Conservation (phyloP, 371 early-diverging fungal genomes). For the Mortierella sp. region DNA sequence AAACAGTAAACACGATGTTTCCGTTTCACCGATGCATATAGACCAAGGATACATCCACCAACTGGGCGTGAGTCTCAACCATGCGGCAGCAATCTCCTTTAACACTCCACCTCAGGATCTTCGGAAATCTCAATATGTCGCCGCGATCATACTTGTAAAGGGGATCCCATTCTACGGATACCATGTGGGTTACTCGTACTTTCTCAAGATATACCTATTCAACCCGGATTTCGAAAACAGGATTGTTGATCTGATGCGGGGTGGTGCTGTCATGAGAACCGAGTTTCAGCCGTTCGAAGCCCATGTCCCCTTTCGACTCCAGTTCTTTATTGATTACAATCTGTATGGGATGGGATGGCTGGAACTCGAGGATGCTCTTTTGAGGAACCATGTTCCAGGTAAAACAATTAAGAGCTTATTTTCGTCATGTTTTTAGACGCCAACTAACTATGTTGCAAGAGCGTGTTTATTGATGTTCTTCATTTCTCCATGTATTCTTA, state of each 20-base stretch:
- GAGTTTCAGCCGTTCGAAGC: constrained; percentile 86
- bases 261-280: constrained; percentile 79
- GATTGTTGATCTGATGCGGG: constrained; percentile 73
- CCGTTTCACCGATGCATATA: constrained; percentile 1
- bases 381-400: constrained; percentile 53
- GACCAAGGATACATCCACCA: constrained; percentile 63
- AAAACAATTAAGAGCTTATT: constrained; percentile 20
- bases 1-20: neutral
- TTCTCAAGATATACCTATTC: constrained; percentile 82
- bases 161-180: constrained; percentile 93
- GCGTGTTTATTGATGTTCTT: neutral
- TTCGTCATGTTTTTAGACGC: neutral
- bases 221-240: constrained; percentile 74
- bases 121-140: constrained; percentile 69
- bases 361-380: constrained; percentile 59
- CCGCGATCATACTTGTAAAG: constrained; percentile 78
- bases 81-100: constrained; percentile 72
- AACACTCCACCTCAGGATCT: constrained; percentile 50
- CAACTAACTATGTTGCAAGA: neutral
- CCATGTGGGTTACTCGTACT: constrained; percentile 73
- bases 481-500: neutral
- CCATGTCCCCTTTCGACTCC: constrained; percentile 90
- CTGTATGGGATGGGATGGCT: constrained; percentile 95
- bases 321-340: constrained; percentile 94
- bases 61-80: constrained; percentile 81